A percentile compares a stretch with the other conserved stretches of the same genome.
Conservation (phyloP, 805 yeast genomes). For the Teunomyces cretensis region DNA sequence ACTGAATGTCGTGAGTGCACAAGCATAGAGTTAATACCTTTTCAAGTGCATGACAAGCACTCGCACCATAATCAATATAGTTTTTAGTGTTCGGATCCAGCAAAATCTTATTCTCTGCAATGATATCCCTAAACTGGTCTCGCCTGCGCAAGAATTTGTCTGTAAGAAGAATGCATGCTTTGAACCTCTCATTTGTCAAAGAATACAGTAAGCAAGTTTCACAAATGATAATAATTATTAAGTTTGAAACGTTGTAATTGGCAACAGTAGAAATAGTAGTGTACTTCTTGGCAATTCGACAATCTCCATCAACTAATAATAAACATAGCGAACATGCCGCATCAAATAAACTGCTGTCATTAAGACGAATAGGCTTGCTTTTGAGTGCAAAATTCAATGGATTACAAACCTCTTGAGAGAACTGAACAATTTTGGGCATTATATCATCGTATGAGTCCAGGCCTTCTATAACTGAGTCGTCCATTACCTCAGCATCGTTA, state of each 20-base stretch:
- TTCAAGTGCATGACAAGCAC: conserved; percentile 31
- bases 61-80: conserved; percentile 15
- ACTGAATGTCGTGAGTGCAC: conserved; percentile 45
- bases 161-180: conserved; percentile 34
- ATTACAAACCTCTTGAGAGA: conserved; percentile 23
- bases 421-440: conserved; percentile 11
- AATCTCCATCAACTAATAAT: conserved; percentile 24
- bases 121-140: conserved; percentile 14
- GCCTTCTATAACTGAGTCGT: conserved; percentile 14
- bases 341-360: conserved; percentile 24
- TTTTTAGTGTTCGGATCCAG: conserved; percentile 7
- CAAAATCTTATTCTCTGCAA: conserved; percentile 6
- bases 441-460: conserved; percentile 10
- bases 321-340: conserved; percentile 35
- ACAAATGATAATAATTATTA: conserved; percentile 32
- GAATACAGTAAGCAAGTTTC: conserved; percentile 35
- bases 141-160: conserved; percentile 32
- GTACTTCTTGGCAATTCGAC: conserved; percentile 13
- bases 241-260: conserved; percentile 29
- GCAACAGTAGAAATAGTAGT: conserved; percentile 26
- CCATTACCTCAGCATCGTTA: conserved; percentile 24
- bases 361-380: conserved; percentile 11
- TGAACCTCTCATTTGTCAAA: conserved; percentile 36
- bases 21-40: conserved; percentile 37
- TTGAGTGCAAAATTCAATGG: conserved; percentile 28